A percentile compares a stretch with the other conserved stretches of the same genome.
phyloP scores from a whole-genome alignment of 2,329 filamentous ascomycete species.

The Colletotrichum gloeosporioides region DNA sequence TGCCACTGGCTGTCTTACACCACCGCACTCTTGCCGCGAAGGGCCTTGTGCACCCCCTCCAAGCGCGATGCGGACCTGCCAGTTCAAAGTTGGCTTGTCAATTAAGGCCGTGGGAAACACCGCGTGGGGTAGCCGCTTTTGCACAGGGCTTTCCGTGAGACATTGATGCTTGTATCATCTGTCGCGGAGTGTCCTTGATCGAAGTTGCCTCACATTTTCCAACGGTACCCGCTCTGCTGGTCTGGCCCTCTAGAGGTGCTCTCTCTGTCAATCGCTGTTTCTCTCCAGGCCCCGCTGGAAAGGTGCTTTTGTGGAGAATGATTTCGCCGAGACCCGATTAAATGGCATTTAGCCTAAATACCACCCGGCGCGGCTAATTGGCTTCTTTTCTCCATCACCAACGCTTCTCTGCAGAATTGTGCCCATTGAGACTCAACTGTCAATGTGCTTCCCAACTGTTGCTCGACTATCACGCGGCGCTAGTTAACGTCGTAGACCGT shows the following conservation, averaged over 20 bases:
- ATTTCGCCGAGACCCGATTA: constrained; percentile 12
- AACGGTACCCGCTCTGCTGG: not conserved
- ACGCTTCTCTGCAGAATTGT: not conserved
- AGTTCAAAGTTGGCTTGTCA: not conserved
- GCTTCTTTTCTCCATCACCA: constrained; percentile 5
- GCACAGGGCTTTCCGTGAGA: not conserved
- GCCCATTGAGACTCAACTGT: not conserved
- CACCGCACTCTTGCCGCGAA: not conserved
- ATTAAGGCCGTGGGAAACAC: not conserved
- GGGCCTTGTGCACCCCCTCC: not conserved
- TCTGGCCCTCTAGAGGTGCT: not conserved
- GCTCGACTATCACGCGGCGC: not conserved
- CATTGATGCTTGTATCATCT: not conserved
- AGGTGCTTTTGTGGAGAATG: not conserved
- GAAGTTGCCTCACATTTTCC: not conserved
- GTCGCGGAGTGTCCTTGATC: not conserved
- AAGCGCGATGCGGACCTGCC: not conserved
- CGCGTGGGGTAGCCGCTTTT: not conserved
- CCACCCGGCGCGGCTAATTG: constrained; percentile 19
- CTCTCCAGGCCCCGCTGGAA: not conserved
- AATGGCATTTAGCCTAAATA: constrained; percentile 21
- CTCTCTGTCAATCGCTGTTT: not conserved
- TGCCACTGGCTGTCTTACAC: constrained; percentile 5
- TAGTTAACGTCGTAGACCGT: not conserved
- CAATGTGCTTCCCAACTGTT: not conserved